Base-by-base conservation (phyloP, 768 basidiomycete genomes). In the Rickenella mellea region DNA sequence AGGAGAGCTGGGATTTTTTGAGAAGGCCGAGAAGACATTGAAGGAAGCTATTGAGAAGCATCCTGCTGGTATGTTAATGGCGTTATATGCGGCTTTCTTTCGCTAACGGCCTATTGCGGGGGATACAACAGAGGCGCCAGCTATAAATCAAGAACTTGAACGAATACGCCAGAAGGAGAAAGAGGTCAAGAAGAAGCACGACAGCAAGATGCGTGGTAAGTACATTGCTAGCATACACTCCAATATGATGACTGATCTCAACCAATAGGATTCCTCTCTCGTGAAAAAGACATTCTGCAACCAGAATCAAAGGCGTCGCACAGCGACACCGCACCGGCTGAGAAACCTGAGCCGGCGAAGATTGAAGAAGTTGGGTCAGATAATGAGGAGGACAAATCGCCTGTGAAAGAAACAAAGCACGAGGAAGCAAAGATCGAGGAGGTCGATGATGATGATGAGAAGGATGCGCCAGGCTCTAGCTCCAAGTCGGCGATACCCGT, bases 151-250 rank as follows among this genome's bases (percentile, higher is more conserved):
- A 9, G 88, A 90, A 55, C 60, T 89, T 25, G 56, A 65, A 10
- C 66, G 83, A 32, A 66, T 86, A 33, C 71, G 71, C 12, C 69
- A 56, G 2, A 70, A 70, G 27, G 86, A 90, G 43, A 74, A 79
- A 48, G 80, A 80, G 55, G 73, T 76, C 33, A 80, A 84, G 48
- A 74, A 64, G 48, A 71, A 56, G 0, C 71, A 79, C 48, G 80
- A 79, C 46, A 67, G 80, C 55, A 89, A 83, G 58, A 64, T 89
- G 56, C 83, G 80, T 67, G 88, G 87, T 83, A 29, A 28, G 48
- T 48, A 14, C 41, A 22, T 15, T 31, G 27, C 22, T 42, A 2
- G 26, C 40, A 32, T 20, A 4, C 12, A 9, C 9, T 17, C 4
- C 15, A 6, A 8, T 35, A 7, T 11, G 10, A 10, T 4, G 9